Evolutionary conservation across 2,329 filamentous ascomycete genomes (phyloP).

Genomic region (Trichoderma hamatum): DNA sequence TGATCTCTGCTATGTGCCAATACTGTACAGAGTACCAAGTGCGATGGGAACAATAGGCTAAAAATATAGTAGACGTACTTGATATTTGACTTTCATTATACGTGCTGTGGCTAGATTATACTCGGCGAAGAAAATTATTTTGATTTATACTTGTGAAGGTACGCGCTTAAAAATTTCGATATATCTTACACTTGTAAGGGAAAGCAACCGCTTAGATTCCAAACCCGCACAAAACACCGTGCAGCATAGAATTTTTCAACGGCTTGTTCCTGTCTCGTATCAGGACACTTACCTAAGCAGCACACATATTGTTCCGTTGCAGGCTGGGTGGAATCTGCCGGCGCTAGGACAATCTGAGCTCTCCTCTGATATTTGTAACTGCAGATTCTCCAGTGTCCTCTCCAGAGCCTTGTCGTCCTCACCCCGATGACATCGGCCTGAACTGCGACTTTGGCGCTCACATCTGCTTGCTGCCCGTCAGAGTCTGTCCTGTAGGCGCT

Average conservation of each 20-base stretch:
- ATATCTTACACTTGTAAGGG: background rate
- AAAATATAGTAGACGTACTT: background rate
- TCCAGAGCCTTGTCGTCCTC: conserved; percentile 28
- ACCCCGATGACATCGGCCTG: conserved; percentile 31
- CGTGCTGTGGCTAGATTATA: background rate
- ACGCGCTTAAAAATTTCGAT: background rate
- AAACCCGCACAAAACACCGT: background rate
- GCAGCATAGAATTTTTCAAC: background rate
- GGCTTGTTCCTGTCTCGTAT: background rate
- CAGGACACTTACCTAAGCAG: conserved; percentile 28
- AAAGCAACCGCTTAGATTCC: background rate
- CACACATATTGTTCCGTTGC: conserved; percentile 30
- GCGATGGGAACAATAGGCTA: background rate
- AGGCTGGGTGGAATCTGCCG: conserved; percentile 32
- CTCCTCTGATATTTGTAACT: conserved; percentile 27
- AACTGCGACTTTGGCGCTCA: conserved; percentile 27
- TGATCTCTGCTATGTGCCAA: background rate
- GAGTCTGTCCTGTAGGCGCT: conserved; percentile 15
- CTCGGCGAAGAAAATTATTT: background rate
- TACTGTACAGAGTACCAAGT: background rate
- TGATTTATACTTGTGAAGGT: background rate
- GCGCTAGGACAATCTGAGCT: conserved; percentile 35
- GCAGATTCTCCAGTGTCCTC: conserved; percentile 25
- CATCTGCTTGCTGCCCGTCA: conserved; percentile 12
- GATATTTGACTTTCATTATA: background rate